These are phyloP conservation scores for Pseudopithomyces maydicus DNA, from an alignment of 2,329 filamentous ascomycete species.

Conservation along the genomic window DNA sequence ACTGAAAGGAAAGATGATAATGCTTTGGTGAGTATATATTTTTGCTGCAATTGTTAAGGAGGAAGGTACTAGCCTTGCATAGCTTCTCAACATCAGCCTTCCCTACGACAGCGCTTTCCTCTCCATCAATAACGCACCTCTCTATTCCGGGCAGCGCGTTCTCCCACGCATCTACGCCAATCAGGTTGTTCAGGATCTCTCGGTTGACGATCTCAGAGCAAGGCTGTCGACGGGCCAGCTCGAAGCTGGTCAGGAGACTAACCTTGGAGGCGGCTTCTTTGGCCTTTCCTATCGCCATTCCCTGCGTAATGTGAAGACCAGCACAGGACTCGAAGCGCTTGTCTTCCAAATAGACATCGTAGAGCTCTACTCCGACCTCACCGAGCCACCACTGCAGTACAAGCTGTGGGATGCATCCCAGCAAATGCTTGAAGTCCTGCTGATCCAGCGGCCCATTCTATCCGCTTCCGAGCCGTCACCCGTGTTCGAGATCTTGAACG, in stretches of 20 bases:
- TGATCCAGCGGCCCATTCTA: slow-evolving; percentile 30
- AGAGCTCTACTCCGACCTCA: slow-evolving; percentile 25
- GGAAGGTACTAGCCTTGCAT: background rate
- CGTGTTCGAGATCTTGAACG: slow-evolving; percentile 32
- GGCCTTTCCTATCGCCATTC: slow-evolving; percentile 38
- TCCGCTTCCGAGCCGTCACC: slow-evolving; percentile 23
- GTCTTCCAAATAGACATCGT: slow-evolving; percentile 39
- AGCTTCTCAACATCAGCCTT: slow-evolving; percentile 40
- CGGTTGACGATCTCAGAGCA: slow-evolving; percentile 16
- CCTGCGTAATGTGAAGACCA: slow-evolving; percentile 19
- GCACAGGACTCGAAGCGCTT: slow-evolving; percentile 17
- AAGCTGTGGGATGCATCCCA: slow-evolving; percentile 25
- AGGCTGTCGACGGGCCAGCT: slow-evolving; percentile 26
- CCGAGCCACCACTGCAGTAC: slow-evolving; percentile 14
- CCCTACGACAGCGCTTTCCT: slow-evolving; percentile 31
- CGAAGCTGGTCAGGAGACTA: slow-evolving; percentile 24
- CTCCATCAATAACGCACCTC: slow-evolving; percentile 30
- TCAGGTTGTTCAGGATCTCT: slow-evolving; percentile 33
- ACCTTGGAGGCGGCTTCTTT: slow-evolving; percentile 26
- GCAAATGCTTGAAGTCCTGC: slow-evolving; percentile 33
- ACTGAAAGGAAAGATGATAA: slow-evolving; percentile 29
- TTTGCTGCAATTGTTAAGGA: background rate
- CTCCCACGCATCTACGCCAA: slow-evolving; percentile 34
- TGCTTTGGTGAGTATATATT: slow-evolving; percentile 23
- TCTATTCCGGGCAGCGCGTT: slow-evolving; percentile 22